Evolutionary conservation across 78 protist genomes (phyloP), one percentile per base, ranked within the genome.

Genomic region (Dictyostelium firmibasis): DNA sequence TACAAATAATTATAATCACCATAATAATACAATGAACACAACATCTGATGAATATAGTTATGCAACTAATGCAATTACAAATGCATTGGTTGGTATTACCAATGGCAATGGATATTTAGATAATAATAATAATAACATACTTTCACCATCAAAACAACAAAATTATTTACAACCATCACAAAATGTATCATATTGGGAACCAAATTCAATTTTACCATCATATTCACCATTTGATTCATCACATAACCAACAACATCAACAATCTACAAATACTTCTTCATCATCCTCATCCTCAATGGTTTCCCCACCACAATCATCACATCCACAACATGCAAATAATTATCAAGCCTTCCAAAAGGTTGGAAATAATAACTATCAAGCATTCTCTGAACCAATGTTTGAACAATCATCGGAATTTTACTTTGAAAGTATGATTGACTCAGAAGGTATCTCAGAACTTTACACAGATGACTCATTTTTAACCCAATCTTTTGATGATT

Each of bases 401-500:
- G 86, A 82, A 1, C 70, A 82, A 20, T 35, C 50, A 57, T 23
- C 35, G 1, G 50, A 35, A 11, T 35, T 41, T 43, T 84, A 67
- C 25, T 79, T 88, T 62, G 86, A 88, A 18, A 78, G 81, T 64
- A 38, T 79, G 27, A 79, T 88, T 23, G 86, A 60, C 16, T 57
- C 76, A 2, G 93, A 88, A 31, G 93, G 93, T 62, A 78, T 88
- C 6, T 88, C 93, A 31, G 93, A 88, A 78, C 62, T 88, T 13
- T 88, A 88, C 44, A 88, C 93, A 35, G 93, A 88, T 67, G 93
- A 88, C 25, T 88, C 93, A 57, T 88, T 88, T 79, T 79, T 88
- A 60, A 64, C 93, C 4, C 93, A 88, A 88, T 88, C 93, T n/a
- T 88, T 88, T 79, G 93, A 88, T 50, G 93, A 79, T 60, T 86